Conservation (phyloP, 345 rosid species). For the Moringa oleifera region DNA sequence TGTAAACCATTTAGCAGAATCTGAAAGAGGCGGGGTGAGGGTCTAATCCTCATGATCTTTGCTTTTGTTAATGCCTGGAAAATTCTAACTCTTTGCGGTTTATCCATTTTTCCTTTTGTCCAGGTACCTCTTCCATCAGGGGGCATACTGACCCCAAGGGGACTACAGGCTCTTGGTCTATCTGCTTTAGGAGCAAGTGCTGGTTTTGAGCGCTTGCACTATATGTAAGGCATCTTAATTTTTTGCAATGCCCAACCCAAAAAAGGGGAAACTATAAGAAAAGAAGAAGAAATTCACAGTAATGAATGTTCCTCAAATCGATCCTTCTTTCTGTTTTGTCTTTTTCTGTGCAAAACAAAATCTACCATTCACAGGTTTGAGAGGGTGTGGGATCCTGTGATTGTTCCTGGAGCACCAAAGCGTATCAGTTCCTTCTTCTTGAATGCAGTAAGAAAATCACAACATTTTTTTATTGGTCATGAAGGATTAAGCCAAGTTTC, state of each 20-base stretch:
- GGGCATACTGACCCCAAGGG: conserved; percentile 73
- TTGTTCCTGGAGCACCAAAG: conserved; percentile 71
- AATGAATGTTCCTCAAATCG: too few relatives aligned
- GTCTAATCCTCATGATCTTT: conserved; percentile 10
- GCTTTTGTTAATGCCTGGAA: background rate
- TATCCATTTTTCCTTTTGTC: conserved; percentile 3
- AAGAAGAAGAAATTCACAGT: too few relatives aligned
- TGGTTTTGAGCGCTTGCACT: conserved; percentile 91
- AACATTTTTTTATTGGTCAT: conserved; percentile 1
- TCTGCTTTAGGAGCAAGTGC: conserved; percentile 76
- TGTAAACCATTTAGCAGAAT: conserved; percentile 58
- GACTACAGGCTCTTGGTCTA: conserved; percentile 80
- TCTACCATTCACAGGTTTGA: conserved; percentile 48
- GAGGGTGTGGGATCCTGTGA: conserved; percentile 86
- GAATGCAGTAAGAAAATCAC: conserved; percentile 50
- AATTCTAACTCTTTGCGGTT: background rate
- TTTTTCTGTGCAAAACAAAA: too few relatives aligned
- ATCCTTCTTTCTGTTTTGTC: too few relatives aligned
- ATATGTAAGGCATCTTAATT: conserved; percentile 48
- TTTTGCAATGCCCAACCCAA: too few relatives aligned
- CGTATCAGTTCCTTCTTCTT: conserved; percentile 62
- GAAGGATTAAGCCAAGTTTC: conserved; percentile 2
- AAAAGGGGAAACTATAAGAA: too few relatives aligned
- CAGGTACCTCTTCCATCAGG: conserved; percentile 92
- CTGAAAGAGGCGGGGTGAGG: conserved; percentile 84